Base-by-base conservation (phyloP, 2,329 filamentous ascomycete genomes). In the Fusarium longipes region DNA sequence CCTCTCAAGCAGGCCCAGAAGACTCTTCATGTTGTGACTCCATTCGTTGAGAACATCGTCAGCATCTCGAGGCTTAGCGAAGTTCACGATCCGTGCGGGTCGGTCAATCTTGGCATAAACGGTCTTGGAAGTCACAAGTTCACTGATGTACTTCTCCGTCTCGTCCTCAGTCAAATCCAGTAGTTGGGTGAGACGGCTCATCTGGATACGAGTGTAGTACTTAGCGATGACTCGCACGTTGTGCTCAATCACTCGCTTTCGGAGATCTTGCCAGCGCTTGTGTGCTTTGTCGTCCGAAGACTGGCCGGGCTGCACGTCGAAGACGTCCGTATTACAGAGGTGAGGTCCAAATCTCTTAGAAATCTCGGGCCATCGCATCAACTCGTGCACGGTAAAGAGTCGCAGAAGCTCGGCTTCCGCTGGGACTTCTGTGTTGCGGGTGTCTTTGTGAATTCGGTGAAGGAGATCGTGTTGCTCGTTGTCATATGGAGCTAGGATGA, bases 201-300 rank as follows among this genome's bases (percentile, higher is more conserved):
- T 96, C 78, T 93, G 91, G 77, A 99, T 97, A 73, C 96, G 93
- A 22, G 96, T 99, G 83, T 99, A 99, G 85, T 99, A 99, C 81
- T 97, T 97, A 73, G 96, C 96, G 35, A 99, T 89, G 3, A 99
- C 96, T 51, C 96, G 93, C 52, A 99, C 95, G 71, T 99, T 99
- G 83, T 99, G 96, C 83, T 99, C 96, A 74, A 99, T 99, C 65
- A 99, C 96, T 52, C 96, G 93, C 86, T 98, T 98, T 75, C 96
- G 92, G 68, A 99, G 84, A 77, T 97, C 96, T 77, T 96, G 87
- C 93, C 95, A 99, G 77, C 96, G 88, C 79, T 91, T 88, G 79
- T 92, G 83, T 27, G 93, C 91, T 80, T 97, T 95, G 63, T 90
- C 86, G 72, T 97, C 93, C 32, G 84, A 83, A 8, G 90, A 89